Conservation (phyloP, 2,329 filamentous ascomycete species). For the Cladophialophora exuberans region DNA sequence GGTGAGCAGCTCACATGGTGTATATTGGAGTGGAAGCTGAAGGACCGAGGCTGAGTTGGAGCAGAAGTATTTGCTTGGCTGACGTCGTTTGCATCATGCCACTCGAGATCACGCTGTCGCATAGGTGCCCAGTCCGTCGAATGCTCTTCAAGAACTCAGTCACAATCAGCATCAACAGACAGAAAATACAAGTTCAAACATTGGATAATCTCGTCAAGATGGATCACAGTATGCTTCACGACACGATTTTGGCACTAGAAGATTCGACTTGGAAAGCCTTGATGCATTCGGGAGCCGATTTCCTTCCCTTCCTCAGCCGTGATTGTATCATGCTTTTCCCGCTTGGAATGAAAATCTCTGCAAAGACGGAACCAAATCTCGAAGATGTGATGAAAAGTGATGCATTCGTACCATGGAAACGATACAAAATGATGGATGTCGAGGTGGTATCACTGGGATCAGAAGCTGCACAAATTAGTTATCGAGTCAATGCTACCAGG, state of each 20-base stretch:
- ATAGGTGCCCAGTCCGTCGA: neutral
- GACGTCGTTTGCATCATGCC: conserved; percentile 1
- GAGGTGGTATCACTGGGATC: conserved; percentile 28
- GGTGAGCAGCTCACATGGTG: neutral
- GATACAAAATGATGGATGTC: conserved; percentile 29
- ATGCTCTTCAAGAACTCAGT: neutral
- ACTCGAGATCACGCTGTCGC: neutral
- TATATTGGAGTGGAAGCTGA: neutral
- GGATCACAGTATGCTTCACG: conserved; percentile 25
- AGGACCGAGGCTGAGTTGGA: conserved; percentile 14
- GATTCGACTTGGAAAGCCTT: conserved; percentile 33
- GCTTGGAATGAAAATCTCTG: conserved; percentile 31
- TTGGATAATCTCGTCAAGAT: conserved; percentile 2
- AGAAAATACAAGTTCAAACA: neutral
- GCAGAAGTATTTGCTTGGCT: conserved; percentile 6
- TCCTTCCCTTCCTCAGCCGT: conserved; percentile 32
- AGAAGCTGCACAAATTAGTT: conserved; percentile 31
- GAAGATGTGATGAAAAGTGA: conserved; percentile 34
- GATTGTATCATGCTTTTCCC: conserved; percentile 35
- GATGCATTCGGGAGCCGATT: conserved; percentile 23
- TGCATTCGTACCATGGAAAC: conserved; percentile 33
- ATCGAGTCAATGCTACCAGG: conserved; percentile 30
- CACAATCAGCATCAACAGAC: neutral
- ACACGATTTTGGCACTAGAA: conserved; percentile 30
- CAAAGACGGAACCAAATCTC: conserved; percentile 26